Evolutionary conservation across 2,329 filamentous ascomycete genomes (phyloP).

Genomic region (Venturia aucupariae): DNA sequence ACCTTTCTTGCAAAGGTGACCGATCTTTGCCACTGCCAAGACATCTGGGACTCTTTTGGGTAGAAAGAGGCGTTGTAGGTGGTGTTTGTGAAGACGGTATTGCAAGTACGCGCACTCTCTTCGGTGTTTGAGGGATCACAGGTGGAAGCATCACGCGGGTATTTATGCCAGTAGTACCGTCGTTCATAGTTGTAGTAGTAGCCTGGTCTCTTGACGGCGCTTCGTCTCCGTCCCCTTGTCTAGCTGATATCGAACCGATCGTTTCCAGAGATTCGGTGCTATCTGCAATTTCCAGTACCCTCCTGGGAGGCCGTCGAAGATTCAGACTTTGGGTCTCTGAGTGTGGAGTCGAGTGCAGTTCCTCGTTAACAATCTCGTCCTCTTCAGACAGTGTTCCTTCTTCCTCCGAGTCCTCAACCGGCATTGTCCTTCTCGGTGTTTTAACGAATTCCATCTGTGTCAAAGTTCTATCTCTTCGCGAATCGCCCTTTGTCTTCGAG

Average conservation of each 20-base stretch:
- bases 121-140: neutral
- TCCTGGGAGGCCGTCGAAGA: neutral
- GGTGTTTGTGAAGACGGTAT: constrained; percentile 12
- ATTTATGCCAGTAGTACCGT: no score
- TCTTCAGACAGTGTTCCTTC: neutral
- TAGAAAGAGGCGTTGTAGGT: constrained; percentile 4
- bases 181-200: neutral
- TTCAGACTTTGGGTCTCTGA: neutral
- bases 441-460: constrained; percentile 11
- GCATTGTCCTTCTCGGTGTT: neutral
- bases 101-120: neutral
- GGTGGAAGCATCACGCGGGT: neutral
- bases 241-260: neutral
- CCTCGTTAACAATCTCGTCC: neutral
- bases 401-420: neutral
- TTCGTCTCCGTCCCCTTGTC: neutral
- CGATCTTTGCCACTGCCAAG: neutral
- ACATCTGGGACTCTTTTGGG: neutral
- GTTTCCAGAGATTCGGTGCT: neutral
- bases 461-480: constrained; percentile 3
- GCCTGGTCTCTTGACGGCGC: neutral
- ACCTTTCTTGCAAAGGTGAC: neutral
- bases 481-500: neutral
- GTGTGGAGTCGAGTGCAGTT: neutral
- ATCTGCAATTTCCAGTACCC: neutral